phyloP scores from a whole-genome alignment of 129 eudicot species.

The Flaveria robusta region DNA sequence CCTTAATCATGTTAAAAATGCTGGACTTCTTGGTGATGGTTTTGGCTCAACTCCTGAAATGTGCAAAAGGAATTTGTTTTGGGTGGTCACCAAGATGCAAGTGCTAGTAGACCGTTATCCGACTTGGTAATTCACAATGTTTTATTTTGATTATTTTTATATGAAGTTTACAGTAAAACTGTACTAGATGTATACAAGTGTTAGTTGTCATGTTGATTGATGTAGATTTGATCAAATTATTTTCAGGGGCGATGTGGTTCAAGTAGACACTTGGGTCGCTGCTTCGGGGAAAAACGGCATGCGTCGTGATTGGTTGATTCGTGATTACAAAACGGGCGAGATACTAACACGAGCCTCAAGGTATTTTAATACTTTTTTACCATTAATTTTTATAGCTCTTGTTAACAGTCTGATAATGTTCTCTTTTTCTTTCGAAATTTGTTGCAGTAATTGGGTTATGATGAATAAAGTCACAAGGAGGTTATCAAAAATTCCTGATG shows the following conservation, averaged over 20 bases:
- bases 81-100: constrained; percentile 99
- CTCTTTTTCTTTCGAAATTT: neutral
- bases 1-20: constrained; percentile 86
- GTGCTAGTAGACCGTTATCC: constrained; percentile 92
- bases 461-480: constrained; percentile 93
- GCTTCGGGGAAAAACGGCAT: constrained; percentile 95
- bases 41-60: constrained; percentile 98
- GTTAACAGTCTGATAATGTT: neutral
- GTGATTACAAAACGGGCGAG: constrained; percentile 85
- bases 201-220: neutral
- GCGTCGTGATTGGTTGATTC: constrained; percentile 97
- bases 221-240: neutral
- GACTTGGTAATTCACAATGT: constrained; percentile 64
- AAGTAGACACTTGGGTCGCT: constrained; percentile 98
- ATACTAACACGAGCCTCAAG: constrained; percentile 88
- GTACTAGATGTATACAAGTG: neutral
- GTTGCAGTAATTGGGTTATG: constrained; percentile 88
- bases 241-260: constrained; percentile 93
- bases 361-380: constrained; percentile 34
- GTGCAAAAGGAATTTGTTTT: constrained; percentile 83
- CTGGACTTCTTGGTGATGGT: constrained; percentile 84
- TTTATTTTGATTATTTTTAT: neutral
- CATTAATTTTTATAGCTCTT: neutral
- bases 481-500: constrained; percentile 88
- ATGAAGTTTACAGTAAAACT: neutral